phyloP scores from a whole-genome alignment of 768 basidiomycete species.

The Auricularia sp. region DNA sequence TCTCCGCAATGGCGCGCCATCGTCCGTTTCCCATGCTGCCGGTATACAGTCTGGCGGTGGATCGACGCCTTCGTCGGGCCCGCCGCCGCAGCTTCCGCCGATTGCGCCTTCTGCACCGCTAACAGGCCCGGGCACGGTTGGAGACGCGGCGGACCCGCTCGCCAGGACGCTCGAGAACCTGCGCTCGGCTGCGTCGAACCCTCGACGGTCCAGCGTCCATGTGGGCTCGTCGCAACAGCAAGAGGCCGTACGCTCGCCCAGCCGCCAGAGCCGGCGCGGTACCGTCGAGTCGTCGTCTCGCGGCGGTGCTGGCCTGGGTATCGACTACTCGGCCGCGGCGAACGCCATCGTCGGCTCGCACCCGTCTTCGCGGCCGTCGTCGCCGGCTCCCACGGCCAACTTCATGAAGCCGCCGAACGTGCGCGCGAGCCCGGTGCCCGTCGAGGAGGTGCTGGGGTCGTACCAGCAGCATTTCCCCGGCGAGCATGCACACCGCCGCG shows the following conservation, averaged over 20 bases:
- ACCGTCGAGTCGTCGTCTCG: constrained; percentile 12
- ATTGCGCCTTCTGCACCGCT: constrained; percentile 2
- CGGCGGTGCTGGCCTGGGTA: constrained; percentile 14
- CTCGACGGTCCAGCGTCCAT: constrained; percentile 19
- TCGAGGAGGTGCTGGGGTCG: constrained; percentile 62
- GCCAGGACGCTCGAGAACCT: constrained; percentile 29
- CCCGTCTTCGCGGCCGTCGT: constrained; percentile 63
- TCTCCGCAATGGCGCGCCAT: too few species aligned
- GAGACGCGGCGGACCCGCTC: constrained; percentile 31
- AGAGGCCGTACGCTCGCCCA: constrained; percentile 9
- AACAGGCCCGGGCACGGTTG: constrained; percentile 9
- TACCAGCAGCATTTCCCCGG: constrained; percentile 87
- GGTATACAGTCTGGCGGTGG: not conserved
- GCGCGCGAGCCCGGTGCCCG: constrained; percentile 35
- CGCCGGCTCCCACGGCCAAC: constrained; percentile 66
- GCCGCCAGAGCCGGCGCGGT: constrained; percentile 8
- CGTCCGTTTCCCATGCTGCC: too few species aligned
- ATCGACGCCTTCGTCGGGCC: not conserved
- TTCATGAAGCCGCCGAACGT: constrained; percentile 59
- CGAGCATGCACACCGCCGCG: constrained; percentile 29
- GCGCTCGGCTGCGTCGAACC: constrained; percentile 18
- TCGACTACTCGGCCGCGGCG: constrained; percentile 68
- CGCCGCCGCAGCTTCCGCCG: not conserved
- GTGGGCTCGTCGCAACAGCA: constrained; percentile 22
- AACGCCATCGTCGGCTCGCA: constrained; percentile 71